These are phyloP conservation scores for Houttuynia cordata DNA, from an alignment of 164 flowering plant genomes.

Conservation along the genomic window DNA sequence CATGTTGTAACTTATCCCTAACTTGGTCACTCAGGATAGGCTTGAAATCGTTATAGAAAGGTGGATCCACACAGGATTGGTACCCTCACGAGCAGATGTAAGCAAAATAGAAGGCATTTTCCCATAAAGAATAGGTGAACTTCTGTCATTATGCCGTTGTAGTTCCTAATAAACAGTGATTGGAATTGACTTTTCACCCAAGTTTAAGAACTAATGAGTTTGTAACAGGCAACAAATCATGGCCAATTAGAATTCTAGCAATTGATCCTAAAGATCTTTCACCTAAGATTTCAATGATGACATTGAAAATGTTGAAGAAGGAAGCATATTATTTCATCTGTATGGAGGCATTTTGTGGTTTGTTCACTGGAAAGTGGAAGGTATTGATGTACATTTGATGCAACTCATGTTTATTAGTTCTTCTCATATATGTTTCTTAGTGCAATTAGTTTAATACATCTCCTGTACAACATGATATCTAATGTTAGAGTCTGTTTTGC, in stretches of 20 bases:
- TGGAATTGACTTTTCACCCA: background rate
- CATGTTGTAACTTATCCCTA: background rate
- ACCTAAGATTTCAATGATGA: constrained; percentile 36
- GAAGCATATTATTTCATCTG: constrained; percentile 65
- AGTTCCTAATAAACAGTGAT: background rate
- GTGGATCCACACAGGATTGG: constrained; percentile 46
- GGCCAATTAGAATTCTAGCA: constrained; percentile 78
- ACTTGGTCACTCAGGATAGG: constrained; percentile 47
- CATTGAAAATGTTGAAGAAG: constrained; percentile 37
- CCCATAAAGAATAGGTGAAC: constrained; percentile 38
- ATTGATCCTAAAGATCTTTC: constrained; percentile 36
- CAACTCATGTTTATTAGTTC: background rate
- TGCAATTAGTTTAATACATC: constrained; percentile 2
- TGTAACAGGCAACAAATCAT: constrained; percentile 42
- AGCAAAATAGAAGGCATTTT: constrained; percentile 68
- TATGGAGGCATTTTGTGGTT: constrained; percentile 37
- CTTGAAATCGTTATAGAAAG: constrained; percentile 56
- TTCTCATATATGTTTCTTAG: background rate
- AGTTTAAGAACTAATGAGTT: constrained; percentile 7
- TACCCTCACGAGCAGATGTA: constrained; percentile 81
- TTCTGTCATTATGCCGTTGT: background rate
- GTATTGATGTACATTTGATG: constrained; percentile 5
- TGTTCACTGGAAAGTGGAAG: constrained; percentile 20
- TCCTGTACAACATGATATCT: constrained; percentile 33
- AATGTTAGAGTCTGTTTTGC: no score